These are phyloP conservation scores for Beauveria pseudobassiana DNA, from an alignment of 2,329 filamentous ascomycete species.

Conservation along the genomic window DNA sequence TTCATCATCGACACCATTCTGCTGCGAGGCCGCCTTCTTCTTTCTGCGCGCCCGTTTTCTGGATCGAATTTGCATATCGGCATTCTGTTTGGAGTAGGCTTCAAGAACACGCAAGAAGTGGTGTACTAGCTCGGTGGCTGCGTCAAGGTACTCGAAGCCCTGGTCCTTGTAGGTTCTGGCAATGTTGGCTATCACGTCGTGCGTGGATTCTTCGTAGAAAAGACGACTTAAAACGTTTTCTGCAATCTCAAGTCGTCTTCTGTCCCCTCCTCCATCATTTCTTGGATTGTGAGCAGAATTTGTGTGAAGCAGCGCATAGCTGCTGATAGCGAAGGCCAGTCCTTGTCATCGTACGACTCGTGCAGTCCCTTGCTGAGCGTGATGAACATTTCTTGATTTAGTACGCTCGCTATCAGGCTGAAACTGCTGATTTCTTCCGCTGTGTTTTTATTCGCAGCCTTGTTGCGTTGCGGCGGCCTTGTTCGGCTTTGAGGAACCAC, in stretches of 20 bases:
- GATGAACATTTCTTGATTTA: slow-evolving; percentile 94
- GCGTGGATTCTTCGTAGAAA: slow-evolving; percentile 96
- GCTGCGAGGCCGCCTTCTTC: slow-evolving; percentile 45
- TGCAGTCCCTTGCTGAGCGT: slow-evolving; percentile 79
- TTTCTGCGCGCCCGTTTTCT: slow-evolving; percentile 66
- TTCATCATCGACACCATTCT: slow-evolving; percentile 34
- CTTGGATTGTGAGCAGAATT: slow-evolving; percentile 83
- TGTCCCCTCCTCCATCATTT: slow-evolving; percentile 75
- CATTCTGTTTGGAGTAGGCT: slow-evolving; percentile 88
- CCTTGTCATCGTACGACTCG: slow-evolving; percentile 69
- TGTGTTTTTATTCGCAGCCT: slow-evolving; percentile 37
- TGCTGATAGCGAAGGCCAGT: slow-evolving; percentile 79
- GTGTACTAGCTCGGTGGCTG: slow-evolving; percentile 82
- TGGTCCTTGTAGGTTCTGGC: slow-evolving; percentile 86
- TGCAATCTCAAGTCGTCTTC: slow-evolving; percentile 95
- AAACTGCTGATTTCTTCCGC: slow-evolving; percentile 64
- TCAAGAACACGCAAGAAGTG: slow-evolving; percentile 90
- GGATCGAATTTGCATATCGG: slow-evolving; percentile 86
- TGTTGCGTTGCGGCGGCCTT: slow-evolving; percentile 57
- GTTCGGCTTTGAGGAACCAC: slow-evolving; percentile 88
- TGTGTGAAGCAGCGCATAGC: slow-evolving; percentile 94
- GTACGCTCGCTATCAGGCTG: slow-evolving; percentile 76
- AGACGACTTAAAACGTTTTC: slow-evolving; percentile 94
- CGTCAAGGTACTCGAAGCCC: slow-evolving; percentile 87
- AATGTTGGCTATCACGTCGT: slow-evolving; percentile 77